A percentile compares a stretch with the other conserved stretches of the same genome.
These are phyloP conservation scores for Aspergillus pseudotamarii DNA, from an alignment of 2,329 filamentous ascomycete genomes.

Conservation along the genomic window DNA sequence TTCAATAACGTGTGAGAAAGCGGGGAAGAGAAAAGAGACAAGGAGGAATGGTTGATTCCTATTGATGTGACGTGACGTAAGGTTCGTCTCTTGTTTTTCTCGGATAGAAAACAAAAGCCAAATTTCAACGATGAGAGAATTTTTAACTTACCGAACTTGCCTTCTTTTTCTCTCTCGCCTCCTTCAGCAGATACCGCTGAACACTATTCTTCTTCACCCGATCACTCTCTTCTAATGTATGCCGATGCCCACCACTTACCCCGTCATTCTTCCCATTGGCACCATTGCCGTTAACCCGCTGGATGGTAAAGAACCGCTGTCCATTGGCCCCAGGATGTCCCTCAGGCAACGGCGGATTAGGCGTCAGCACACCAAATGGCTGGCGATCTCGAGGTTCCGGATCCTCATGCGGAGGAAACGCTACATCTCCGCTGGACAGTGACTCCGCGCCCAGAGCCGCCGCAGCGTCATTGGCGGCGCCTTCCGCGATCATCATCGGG, in stretches of 20 bases:
- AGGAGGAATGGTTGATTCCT: background rate
- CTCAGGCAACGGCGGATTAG: conserved; percentile 42
- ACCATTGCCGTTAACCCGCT: conserved; percentile 76
- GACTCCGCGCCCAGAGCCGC: conserved; percentile 24
- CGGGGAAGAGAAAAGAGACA: background rate
- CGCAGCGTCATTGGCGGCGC: conserved; percentile 22
- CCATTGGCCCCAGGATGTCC: conserved; percentile 53
- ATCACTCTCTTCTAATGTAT: conserved; percentile 72
- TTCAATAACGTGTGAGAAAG: background rate
- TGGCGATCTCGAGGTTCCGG: conserved; percentile 22
- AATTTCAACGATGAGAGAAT: background rate
- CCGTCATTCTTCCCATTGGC: conserved; percentile 72
- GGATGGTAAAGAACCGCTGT: conserved; percentile 71
- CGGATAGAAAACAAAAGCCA: background rate
- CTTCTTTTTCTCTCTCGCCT: conserved; percentile 68
- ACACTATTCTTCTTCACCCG: conserved; percentile 81
- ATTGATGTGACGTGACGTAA: conserved; percentile 5
- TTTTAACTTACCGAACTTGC: conserved; percentile 49
- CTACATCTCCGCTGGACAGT: conserved; percentile 27
- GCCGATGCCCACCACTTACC: conserved; percentile 72
- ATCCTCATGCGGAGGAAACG: conserved; percentile 21
- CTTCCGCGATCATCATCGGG: conserved; percentile 29
- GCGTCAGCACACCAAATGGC: conserved; percentile 49
- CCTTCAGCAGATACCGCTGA: conserved; percentile 65
- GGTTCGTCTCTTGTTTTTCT: background rate